These are phyloP conservation scores for Annulohypoxylon stygium DNA, from an alignment of 495 filamentous ascomycete species.

Conservation along the genomic window DNA sequence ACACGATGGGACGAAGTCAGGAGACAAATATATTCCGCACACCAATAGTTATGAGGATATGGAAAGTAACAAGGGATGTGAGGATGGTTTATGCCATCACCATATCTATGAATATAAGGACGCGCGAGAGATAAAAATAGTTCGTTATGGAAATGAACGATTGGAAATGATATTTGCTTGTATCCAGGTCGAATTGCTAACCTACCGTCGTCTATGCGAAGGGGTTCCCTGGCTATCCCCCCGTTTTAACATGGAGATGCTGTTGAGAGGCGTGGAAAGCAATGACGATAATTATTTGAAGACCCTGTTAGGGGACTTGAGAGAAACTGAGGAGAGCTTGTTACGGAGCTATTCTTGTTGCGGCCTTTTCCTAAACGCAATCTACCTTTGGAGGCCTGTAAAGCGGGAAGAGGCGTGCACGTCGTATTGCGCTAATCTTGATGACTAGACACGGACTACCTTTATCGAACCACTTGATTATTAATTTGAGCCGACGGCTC, in stretches of 20 bases:
- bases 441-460: constrained; percentile 27
- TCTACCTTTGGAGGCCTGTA: no score
- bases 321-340: background rate
- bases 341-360: background rate
- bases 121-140: background rate
- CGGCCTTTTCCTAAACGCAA: no score
- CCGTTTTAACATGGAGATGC: constrained; percentile 14
- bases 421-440: constrained; percentile 32
- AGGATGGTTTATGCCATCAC: no score
- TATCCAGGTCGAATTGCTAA: constrained; percentile 33
- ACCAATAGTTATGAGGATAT: no score
- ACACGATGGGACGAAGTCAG: background rate
- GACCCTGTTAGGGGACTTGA: background rate
- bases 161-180: constrained; percentile 27
- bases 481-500: background rate
- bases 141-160: constrained; percentile 18
- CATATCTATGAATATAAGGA: background rate
- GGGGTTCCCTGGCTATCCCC: constrained; percentile 22
- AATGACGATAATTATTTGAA: background rate
- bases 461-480: constrained; percentile 4
- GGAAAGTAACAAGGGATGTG: no score
- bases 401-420: constrained; percentile 32
- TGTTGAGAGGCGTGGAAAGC: background rate
- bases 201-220: constrained; percentile 29
- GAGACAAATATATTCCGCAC: no score